These are phyloP conservation scores for Lotus japonicus DNA, from an alignment of 306 rosid genomes.

Conservation along the genomic window DNA sequence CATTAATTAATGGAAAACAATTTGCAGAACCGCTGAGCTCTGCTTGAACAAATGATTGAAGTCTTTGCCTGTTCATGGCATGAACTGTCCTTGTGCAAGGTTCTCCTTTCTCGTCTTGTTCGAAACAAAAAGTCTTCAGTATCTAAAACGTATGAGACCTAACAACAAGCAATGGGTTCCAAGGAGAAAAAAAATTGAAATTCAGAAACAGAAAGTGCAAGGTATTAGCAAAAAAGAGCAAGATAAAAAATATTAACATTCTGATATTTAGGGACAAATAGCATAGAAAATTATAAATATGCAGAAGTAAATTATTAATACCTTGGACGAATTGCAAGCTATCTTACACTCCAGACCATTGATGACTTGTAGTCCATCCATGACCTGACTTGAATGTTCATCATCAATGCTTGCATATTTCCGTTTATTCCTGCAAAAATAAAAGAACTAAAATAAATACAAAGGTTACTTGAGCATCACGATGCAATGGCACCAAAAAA, in stretches of 20 bases:
- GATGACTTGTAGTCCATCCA: constrained; percentile 60
- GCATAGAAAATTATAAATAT: background rate
- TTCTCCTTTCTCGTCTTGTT: constrained; percentile 48
- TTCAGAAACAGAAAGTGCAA: constrained; percentile 24
- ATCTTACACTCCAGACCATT: constrained; percentile 99
- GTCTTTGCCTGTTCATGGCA: constrained; percentile 47
- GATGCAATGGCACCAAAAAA: constrained; percentile 14
- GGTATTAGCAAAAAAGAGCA: background rate
- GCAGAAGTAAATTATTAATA: constrained; percentile 26
- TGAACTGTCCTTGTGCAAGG: constrained; percentile 29
- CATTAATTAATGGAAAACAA: constrained; percentile 53
- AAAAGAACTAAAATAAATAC: constrained; percentile 15
- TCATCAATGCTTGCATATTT: constrained; percentile 43
- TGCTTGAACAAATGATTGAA: constrained; percentile 43
- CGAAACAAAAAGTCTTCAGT: constrained; percentile 85
- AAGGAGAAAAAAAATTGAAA: constrained; percentile 21
- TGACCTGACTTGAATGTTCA: constrained; percentile 62
- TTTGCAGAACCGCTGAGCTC: constrained; percentile 56
- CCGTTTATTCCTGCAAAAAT: constrained; percentile 62
- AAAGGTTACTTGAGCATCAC: constrained; percentile 10
- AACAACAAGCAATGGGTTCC: constrained; percentile 23
- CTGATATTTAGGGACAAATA: background rate
- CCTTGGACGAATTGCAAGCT: constrained; percentile 90
- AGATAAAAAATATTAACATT: background rate
- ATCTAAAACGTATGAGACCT: constrained; percentile 97